These are phyloP conservation scores for Vitis hybrid DNA, from an alignment of 177 flowering plant species.

Conservation along the genomic window DNA sequence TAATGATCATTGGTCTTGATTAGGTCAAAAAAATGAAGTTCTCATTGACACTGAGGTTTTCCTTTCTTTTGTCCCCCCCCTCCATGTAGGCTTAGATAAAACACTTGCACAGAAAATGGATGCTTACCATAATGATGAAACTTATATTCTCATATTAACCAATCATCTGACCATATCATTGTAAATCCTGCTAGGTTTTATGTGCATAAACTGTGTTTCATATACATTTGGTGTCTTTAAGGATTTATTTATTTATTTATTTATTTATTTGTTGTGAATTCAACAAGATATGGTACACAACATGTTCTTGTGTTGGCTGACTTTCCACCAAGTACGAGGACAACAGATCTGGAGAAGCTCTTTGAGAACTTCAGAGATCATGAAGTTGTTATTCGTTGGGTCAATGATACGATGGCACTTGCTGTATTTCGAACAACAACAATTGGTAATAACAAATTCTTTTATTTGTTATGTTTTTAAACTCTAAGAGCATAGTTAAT, in stretches of 20 bases:
- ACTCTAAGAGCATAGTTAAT: not conserved
- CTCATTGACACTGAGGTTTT: not conserved
- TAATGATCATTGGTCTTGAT: not conserved
- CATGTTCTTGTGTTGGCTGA: slow-evolving; percentile 91
- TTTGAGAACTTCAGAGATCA: slow-evolving; percentile 60
- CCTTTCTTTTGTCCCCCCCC: too few species aligned
- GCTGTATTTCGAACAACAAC: slow-evolving; percentile 81
- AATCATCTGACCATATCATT: not conserved
- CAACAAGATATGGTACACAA: slow-evolving; percentile 67
- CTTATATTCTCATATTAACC: not conserved
- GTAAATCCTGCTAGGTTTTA: not conserved
- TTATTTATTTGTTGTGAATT: slow-evolving; percentile 11
- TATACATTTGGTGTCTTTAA: not conserved
- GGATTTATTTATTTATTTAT: not conserved
- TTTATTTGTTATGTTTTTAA: not conserved
- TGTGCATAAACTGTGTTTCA: not conserved
- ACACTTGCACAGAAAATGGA: not conserved
- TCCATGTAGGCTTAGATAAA: too few species aligned
- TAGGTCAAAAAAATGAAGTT: not conserved
- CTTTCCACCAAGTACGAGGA: slow-evolving; percentile 70
- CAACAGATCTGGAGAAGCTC: slow-evolving; percentile 71
- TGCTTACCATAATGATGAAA: not conserved
- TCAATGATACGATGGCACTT: slow-evolving; percentile 86
- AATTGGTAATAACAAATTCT: slow-evolving; percentile 42
- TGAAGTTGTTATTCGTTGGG: slow-evolving; percentile 83